phyloP scores from a whole-genome alignment of 2,329 filamentous ascomycete genomes.

The Biscogniauxia mediterranea region DNA sequence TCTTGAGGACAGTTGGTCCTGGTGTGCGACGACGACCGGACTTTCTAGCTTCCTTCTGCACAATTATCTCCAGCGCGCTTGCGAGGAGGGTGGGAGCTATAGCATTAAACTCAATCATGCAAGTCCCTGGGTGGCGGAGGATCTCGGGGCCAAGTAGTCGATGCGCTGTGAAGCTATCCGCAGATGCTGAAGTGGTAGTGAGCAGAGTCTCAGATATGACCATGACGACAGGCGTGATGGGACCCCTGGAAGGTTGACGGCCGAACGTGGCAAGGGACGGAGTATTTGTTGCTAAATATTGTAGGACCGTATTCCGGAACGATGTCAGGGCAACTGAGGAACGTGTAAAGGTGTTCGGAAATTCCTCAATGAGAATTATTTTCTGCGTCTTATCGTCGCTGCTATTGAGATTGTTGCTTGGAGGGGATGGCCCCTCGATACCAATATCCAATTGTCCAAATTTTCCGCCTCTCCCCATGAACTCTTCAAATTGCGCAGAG shows the following conservation, averaged over 20 bases:
- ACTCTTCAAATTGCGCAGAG: conserved; percentile 86
- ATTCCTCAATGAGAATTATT: conserved; percentile 77
- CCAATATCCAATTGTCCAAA: conserved; percentile 67
- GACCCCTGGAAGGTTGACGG: conserved; percentile 40
- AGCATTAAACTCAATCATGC: conserved; percentile 86
- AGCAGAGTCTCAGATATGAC: conserved; percentile 88
- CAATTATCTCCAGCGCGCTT: conserved; percentile 78
- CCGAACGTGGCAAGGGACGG: conserved; percentile 52
- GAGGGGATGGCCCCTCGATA: conserved; percentile 24
- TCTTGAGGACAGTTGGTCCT: conserved; percentile 74
- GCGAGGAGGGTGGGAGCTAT: conserved; percentile 82
- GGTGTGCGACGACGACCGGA: conserved; percentile 75
- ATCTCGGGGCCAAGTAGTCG: conserved; percentile 85
- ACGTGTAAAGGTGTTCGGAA: conserved; percentile 71
- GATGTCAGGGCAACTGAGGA: conserved; percentile 63
- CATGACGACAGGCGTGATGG: conserved; percentile 74
- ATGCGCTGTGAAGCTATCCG: conserved; percentile 91
- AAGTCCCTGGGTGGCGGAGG: conserved; percentile 73
- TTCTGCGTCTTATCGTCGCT: conserved; percentile 38
- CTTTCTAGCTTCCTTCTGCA: conserved; percentile 80
- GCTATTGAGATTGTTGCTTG: conserved; percentile 6
- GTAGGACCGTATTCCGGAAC: conserved; percentile 73
- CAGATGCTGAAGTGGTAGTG: conserved; percentile 78
- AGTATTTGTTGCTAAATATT: conserved; percentile 69
- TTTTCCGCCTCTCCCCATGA: conserved; percentile 76